A percentile compares a stretch with the other conserved stretches of the same genome.
Evolutionary conservation across 2,329 filamentous ascomycete species (phyloP).

Genomic region (Trichoderma sp.): DNA sequence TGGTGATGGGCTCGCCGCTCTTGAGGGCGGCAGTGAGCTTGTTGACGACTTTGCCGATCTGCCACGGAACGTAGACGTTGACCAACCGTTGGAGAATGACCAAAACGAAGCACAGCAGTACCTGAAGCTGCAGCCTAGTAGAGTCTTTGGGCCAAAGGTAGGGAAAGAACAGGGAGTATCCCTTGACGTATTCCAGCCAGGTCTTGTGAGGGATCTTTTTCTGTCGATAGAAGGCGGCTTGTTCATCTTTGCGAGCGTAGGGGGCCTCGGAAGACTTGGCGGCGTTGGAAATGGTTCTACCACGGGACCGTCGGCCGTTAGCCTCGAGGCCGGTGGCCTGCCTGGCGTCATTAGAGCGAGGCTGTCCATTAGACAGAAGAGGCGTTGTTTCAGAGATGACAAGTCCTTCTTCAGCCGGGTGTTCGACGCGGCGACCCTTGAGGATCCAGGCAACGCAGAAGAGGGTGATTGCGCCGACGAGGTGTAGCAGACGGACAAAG

Average conservation of each 20-base stretch:
- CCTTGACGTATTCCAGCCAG: conserved; percentile 94
- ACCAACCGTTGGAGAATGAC: conserved; percentile 79
- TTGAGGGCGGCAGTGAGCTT: conserved; percentile 60
- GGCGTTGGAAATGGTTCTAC: conserved; percentile 45
- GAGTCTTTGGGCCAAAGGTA: conserved; percentile 95
- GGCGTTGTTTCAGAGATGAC: conserved; percentile 61
- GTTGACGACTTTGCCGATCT: conserved; percentile 79
- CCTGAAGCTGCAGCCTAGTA: conserved; percentile 70
- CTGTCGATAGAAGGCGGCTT: conserved; percentile 84
- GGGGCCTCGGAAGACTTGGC: conserved; percentile 40
- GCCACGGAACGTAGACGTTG: conserved; percentile 82
- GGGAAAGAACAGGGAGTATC: conserved; percentile 92
- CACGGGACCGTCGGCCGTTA: conserved; percentile 41
- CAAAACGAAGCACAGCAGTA: conserved; percentile 79
- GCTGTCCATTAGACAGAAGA: conserved; percentile 59
- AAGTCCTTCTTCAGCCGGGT: conserved; percentile 45
- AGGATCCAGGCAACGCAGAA: conserved; percentile 47
- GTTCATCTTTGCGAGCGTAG: conserved; percentile 55
- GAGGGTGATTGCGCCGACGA: conserved; percentile 61
- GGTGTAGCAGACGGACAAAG: conserved; percentile 66
- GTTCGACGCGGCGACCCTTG: conserved; percentile 44
- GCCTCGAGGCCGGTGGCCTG: conserved; percentile 34
- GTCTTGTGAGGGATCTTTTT: conserved; percentile 82
- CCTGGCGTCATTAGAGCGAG: conserved; percentile 42
- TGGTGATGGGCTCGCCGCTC: conserved; percentile 41